Base-by-base conservation (phyloP, 2,329 filamentous ascomycete species). In the Aspergillus latus region DNA sequence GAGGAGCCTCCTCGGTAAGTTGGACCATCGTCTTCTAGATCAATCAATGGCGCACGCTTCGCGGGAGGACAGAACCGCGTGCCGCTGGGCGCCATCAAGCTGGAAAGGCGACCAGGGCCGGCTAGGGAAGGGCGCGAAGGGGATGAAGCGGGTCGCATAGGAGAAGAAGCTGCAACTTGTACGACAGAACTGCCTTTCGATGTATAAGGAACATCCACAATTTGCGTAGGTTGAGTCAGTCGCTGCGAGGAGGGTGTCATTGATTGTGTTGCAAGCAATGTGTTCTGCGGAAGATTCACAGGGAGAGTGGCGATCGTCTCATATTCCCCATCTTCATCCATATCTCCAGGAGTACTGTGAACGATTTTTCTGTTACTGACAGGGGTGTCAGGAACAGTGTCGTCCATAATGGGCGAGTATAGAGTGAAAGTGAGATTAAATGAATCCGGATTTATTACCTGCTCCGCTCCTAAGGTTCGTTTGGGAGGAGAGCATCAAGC, bases 81-180 rank as follows among this genome's bases (percentile, higher is more conserved):
- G 5, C 91, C 89, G 45, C 86, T 82, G 29, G 91, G 89, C 36
- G 90, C 89, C 78, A 95, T 88, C 44, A 84, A 75, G 59, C 79
- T 85, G 21, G 82, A 83, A 43, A 88, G 67, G 32, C 79, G 71
- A 44, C 77, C 77, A 65, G 70, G 44, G 10, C 30, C 69, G 63
- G 68, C 65, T 64, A 67, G 64, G 45, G 54, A 62, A 57, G 64
- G 67, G 52, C 70, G 70, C 34, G 74, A 71, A n/a, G 75, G 72
- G 37, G 77, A 71, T 26, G 72, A 68, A 11, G 75, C 70, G n/a
- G 77, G 73, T 57, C 83, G 82, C 56, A 87, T 81, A 1, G 92
- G 92, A 1, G 93, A 97, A 2, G 92, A 97, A n/a, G 90, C 90
- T 30, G 88, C 87, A 2, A 97, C 92, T 72, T 96, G 92, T 55